phyloP scores from a whole-genome alignment of 2,329 filamentous ascomycete genomes.

The Beauveria sp. region DNA sequence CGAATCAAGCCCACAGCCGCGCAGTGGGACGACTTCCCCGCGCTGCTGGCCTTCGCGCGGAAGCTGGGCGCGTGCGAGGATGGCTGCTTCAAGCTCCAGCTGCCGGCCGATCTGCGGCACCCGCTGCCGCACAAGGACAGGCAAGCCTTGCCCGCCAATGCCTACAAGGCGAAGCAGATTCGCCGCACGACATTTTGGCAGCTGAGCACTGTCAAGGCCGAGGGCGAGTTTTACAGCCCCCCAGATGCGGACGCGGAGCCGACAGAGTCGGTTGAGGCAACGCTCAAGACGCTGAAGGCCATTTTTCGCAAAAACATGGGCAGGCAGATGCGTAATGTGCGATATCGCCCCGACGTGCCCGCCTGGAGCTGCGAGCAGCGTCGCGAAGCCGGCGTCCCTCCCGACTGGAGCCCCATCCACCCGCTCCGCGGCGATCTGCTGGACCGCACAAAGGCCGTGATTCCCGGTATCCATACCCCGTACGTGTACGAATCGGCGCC shows the following conservation, averaged over 20 bases:
- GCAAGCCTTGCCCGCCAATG: slow-evolving; percentile 26
- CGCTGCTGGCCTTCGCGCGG: slow-evolving; percentile 26
- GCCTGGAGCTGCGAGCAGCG: slow-evolving; percentile 30
- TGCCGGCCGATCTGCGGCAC: slow-evolving; percentile 24
- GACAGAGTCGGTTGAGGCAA: slow-evolving; percentile 19
- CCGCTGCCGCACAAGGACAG: slow-evolving; percentile 24
- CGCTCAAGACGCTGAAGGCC: slow-evolving; percentile 25
- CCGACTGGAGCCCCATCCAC: slow-evolving; percentile 27
- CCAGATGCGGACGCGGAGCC: slow-evolving; percentile 18
- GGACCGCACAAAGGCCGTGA: slow-evolving; percentile 29
- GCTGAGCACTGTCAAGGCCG: slow-evolving; percentile 26
- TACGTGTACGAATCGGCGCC: slow-evolving; percentile 33
- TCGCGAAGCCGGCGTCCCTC: slow-evolving; percentile 26
- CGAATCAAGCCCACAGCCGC: slow-evolving; percentile 26
- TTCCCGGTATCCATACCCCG: slow-evolving; percentile 32
- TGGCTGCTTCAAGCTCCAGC: slow-evolving; percentile 31
- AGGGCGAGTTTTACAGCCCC: slow-evolving; percentile 25
- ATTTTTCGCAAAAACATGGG: slow-evolving; percentile 29
- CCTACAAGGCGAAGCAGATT: slow-evolving; percentile 27
- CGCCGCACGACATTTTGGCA: slow-evolving; percentile 29
- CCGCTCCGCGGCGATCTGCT: slow-evolving; percentile 30
- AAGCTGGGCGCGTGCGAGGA: slow-evolving; percentile 24
- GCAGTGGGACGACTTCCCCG: slow-evolving; percentile 30
- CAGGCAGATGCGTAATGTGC: slow-evolving; percentile 28
- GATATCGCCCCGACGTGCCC: slow-evolving; percentile 31